Evolutionary conservation across 1,284 basidiomycete species (phyloP).

Genomic region (Waitea zeae): DNA sequence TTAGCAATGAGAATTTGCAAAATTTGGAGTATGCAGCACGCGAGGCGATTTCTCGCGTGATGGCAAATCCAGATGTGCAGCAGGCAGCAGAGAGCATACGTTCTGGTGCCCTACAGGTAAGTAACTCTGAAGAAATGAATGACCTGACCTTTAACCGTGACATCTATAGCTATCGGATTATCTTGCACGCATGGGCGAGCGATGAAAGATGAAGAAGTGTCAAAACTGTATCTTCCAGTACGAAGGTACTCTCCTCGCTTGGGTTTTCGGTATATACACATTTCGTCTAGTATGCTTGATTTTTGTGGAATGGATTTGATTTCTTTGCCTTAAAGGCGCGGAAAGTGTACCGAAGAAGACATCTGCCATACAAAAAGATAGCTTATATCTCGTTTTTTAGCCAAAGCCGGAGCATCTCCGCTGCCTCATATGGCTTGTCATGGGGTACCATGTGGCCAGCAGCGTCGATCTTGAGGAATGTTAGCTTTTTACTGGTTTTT

Average conservation of each 20-base stretch:
- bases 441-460: constrained; percentile 61
- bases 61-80: constrained; percentile 86
- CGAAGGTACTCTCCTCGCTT: too few relatives aligned
- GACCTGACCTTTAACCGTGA: constrained; percentile 1
- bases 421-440: too few relatives aligned
- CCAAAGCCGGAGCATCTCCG: too few relatives aligned
- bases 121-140: constrained; percentile 11
- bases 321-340: too few relatives aligned
- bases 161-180: constrained; percentile 55
- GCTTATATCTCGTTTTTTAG: too few relatives aligned
- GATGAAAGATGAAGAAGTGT: constrained; percentile 16
- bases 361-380: too few relatives aligned
- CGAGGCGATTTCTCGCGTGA: constrained; percentile 62
- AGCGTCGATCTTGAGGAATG: constrained; percentile 39
- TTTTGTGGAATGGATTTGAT: too few relatives aligned
- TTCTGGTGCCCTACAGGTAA: constrained; percentile 71
- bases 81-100: constrained; percentile 75
- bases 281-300: too few relatives aligned
- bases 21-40: constrained; percentile 64
- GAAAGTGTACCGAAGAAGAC: too few relatives aligned
- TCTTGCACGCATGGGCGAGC: constrained; percentile 58
- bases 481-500: constrained; percentile 38
- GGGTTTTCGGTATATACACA: too few relatives aligned
- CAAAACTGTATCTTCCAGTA: too few relatives aligned
- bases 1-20: constrained; percentile 58